phyloP scores from a whole-genome alignment of 169 alveolate genomes.

The Plasmodium fragile region DNA sequence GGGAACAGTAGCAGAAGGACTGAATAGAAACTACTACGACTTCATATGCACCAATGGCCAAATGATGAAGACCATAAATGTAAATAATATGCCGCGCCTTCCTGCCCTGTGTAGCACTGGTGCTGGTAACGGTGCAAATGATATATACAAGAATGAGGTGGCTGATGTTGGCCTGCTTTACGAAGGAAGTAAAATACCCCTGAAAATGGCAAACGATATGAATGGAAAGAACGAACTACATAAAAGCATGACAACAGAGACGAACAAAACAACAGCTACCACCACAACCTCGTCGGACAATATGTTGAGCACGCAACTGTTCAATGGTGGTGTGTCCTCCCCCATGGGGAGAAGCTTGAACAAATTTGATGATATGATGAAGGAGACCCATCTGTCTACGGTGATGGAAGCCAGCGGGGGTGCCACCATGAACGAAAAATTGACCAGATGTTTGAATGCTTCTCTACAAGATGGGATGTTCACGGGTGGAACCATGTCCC shows the following conservation, averaged over 20 bases:
- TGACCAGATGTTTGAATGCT: neutral
- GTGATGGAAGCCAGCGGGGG: neutral
- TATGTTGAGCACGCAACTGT: constrained; percentile 20
- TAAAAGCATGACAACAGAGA: constrained; percentile 49
- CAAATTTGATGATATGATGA: constrained; percentile 18
- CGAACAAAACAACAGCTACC: constrained; percentile 35
- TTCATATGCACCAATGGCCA: constrained; percentile 5
- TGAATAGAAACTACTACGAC: neutral
- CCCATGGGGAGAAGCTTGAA: constrained; percentile 7
- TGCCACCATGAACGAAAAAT: neutral
- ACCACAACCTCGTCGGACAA: constrained; percentile 33
- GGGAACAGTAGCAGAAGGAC: neutral
- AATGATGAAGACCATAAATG: neutral
- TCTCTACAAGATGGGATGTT: neutral
- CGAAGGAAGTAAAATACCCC: constrained; percentile 2
- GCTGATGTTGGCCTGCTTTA: neutral
- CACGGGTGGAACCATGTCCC: neutral
- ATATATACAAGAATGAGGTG: neutral
- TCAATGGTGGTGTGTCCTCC: constrained; percentile 5
- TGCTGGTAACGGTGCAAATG: neutral
- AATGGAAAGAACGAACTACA: constrained; percentile 18
- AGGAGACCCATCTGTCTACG: constrained; percentile 7
- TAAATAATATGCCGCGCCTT: neutral
- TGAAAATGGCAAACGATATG: neutral
- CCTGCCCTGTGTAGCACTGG: neutral